Conservation (phyloP, 2,329 filamentous ascomycete genomes). For the Macrophomina pseudophaseolina region DNA sequence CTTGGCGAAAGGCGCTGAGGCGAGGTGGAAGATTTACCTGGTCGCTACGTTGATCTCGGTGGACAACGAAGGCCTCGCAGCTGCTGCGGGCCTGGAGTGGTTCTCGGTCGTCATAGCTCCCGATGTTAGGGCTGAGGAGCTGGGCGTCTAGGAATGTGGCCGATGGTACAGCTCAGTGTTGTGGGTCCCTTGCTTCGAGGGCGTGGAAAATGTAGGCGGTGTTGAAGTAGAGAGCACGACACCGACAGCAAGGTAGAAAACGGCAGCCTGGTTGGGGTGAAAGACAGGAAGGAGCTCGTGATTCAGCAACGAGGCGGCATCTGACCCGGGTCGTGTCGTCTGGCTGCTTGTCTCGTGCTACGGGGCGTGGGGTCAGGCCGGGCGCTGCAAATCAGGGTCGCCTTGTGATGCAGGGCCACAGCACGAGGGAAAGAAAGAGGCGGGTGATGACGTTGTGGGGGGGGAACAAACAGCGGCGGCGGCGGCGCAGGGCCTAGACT, state of each 20-base stretch:
- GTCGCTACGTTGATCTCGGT: constrained; percentile 51
- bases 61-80: constrained; percentile 35
- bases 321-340: constrained; percentile 4
- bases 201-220: not conserved
- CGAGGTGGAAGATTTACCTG: constrained; percentile 33
- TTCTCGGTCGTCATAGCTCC: constrained; percentile 15
- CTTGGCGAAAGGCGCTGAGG: not conserved
- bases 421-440: not conserved
- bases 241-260: not conserved
- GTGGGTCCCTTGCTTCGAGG: not conserved
- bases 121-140: not conserved
- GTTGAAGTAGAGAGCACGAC: not conserved
- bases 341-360: not conserved
- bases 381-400: not conserved
- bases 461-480: no score
- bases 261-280: not conserved
- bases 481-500: not conserved
- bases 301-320: not conserved
- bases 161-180: not conserved
- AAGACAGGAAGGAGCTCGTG: not conserved
- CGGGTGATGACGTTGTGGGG: not conserved
- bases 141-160: not conserved
- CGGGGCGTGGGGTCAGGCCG: not conserved
- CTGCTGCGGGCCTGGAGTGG: constrained; percentile 1
- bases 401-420: not conserved